Evolutionary conservation across 495 filamentous ascomycete genomes (phyloP).

Genomic region (Xanthoparmelia taractica): DNA sequence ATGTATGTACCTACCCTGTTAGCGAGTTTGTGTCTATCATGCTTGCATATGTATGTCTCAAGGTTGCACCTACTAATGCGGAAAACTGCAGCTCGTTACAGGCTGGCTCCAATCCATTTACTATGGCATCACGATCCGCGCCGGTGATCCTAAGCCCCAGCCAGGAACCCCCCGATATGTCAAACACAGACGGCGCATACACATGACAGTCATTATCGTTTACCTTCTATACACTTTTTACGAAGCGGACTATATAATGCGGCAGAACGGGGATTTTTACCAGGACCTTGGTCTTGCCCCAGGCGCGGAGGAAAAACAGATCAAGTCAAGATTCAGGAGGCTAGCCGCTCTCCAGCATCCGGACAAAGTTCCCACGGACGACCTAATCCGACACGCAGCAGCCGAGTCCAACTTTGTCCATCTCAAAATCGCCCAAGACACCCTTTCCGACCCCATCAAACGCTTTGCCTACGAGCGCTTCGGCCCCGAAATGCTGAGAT

Average conservation of each 20-base stretch:
- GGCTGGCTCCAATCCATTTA: constrained; percentile 71
- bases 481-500: constrained; percentile 63
- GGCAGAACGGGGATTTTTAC: constrained; percentile 67
- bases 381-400: constrained; percentile 24
- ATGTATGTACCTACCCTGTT: constrained; percentile 24
- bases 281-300: constrained; percentile 59
- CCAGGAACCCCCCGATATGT: constrained; percentile 61
- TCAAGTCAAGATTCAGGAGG: constrained; percentile 80
- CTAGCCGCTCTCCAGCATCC: constrained; percentile 82
- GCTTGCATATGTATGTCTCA: not conserved
- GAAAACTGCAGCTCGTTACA: constrained; percentile 56
- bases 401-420: constrained; percentile 66
- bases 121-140: constrained; percentile 85
- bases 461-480: constrained; percentile 93
- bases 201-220: constrained; percentile 66
- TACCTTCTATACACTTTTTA: constrained; percentile 94
- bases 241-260: constrained; percentile 78
- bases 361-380: constrained; percentile 60
- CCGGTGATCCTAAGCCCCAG: constrained; percentile 72
- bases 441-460: constrained; percentile 66
- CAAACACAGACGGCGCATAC: constrained; percentile 70
- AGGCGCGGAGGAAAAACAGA: constrained; percentile 59
- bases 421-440: constrained; percentile 76
- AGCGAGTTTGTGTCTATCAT: not conserved
- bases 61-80: constrained; percentile 1